Evolutionary conservation across 2,329 filamentous ascomycete genomes (phyloP).

Genomic region (Scedosporium apiospermum): DNA sequence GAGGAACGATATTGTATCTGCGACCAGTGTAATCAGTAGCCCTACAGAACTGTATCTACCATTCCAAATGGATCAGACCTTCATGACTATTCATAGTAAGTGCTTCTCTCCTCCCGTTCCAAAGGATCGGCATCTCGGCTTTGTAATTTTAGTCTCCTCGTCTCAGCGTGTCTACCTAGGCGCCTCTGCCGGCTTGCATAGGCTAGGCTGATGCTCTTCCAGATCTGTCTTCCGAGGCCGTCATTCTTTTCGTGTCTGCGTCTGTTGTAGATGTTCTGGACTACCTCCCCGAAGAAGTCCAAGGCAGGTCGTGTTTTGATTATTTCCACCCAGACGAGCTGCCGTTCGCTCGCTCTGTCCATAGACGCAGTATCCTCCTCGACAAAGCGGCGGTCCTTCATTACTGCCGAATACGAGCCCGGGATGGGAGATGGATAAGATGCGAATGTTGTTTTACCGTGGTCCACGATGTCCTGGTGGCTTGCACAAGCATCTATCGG

Average conservation of each 20-base stretch:
- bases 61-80: constrained; percentile 64
- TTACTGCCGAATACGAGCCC: constrained; percentile 64
- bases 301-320: constrained; percentile 70
- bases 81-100: constrained; percentile 85
- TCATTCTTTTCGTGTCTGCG: constrained; percentile 74
- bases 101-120: constrained; percentile 14
- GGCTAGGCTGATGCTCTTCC: constrained; percentile 6
- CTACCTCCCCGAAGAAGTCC: constrained; percentile 66
- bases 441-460: constrained; percentile 88
- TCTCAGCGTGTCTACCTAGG: too few species aligned
- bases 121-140: background rate
- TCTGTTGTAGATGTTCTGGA: constrained; percentile 78
- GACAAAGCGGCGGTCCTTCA: constrained; percentile 80
- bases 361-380: constrained; percentile 62
- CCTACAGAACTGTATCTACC: background rate
- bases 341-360: constrained; percentile 61
- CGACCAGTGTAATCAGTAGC: background rate
- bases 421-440: constrained; percentile 61
- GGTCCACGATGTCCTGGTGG: constrained; percentile 80
- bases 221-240: constrained; percentile 69
- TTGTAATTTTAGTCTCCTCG: background rate
- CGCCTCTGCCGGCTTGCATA: background rate
- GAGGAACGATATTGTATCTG: background rate
- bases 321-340: constrained; percentile 80
- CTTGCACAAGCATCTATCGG: constrained; percentile 71